Percentiles rank a stretch among this genome's conserved stretches.
Conservation (phyloP, 495 filamentous ascomycete genomes). For the Oleoguttula mirabilis region DNA sequence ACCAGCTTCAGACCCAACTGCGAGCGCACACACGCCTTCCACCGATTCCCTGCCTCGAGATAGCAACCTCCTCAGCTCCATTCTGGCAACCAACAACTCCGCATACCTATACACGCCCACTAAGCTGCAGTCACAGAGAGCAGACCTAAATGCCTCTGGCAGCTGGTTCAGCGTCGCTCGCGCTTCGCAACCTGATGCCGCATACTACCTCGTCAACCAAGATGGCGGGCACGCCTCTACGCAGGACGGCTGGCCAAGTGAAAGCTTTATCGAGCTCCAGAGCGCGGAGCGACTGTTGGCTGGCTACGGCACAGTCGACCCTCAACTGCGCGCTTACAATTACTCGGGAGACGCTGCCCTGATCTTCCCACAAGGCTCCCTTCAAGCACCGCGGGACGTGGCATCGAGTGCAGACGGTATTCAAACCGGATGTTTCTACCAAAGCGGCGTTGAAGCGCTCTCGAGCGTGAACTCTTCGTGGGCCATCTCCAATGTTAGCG, state of each 20-base stretch:
- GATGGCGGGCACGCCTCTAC: conserved; percentile 36
- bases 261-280: conserved; percentile 43
- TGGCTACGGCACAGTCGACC: conserved; percentile 44
- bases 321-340: conserved; percentile 44
- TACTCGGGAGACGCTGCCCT: conserved; percentile 28
- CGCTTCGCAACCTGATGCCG: conserved; percentile 35
- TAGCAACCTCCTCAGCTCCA: conserved; percentile 8
- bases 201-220: conserved; percentile 40
- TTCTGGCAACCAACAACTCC: conserved; percentile 32
- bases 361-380: conserved; percentile 36
- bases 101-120: conserved; percentile 43
- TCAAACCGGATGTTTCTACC: conserved; percentile 44
- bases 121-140: conserved; percentile 37
- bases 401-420: conserved; percentile 28
- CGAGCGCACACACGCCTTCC: conserved; percentile 28
- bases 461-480: conserved; percentile 45
- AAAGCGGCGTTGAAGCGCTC: conserved; percentile 29
- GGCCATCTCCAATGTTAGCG: conserved; percentile 35
- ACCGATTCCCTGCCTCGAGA: conserved; percentile 17
- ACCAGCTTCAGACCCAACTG: conserved; percentile 27
- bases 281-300: conserved; percentile 39
- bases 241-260: conserved; percentile 51
- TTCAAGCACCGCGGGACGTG: conserved; percentile 24
- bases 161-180: conserved; percentile 44
- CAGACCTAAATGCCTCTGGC: conserved; percentile 38